Evolutionary conservation across 192 early-diverging fungal genomes (phyloP).

Genomic region (Lobosporangium transversale): DNA sequence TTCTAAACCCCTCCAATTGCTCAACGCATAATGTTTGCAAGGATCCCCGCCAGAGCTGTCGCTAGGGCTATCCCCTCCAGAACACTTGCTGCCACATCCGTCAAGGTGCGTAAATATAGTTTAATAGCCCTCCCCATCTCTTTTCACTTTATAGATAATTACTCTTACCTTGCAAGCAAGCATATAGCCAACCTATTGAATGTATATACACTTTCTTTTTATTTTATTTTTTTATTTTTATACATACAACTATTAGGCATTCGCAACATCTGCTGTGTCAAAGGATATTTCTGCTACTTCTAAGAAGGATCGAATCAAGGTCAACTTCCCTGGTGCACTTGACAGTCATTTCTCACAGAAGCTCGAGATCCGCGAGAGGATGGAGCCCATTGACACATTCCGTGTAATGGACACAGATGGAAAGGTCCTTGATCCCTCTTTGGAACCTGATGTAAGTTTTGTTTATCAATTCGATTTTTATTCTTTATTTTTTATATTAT

Average conservation of each 20-base stretch:
- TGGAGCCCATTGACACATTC: conserved; percentile 87
- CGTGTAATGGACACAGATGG: conserved; percentile 93
- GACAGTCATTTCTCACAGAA: conserved; percentile 71
- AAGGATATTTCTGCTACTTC: conserved; percentile 25
- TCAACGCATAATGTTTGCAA: conserved; percentile 35
- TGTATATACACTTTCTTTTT: neutral
- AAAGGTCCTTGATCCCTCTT: conserved; percentile 70
- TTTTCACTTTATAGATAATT: too few species aligned
- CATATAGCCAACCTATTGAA: too few species aligned
- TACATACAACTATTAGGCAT: conserved; percentile 8
- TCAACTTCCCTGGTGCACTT: conserved; percentile 72
- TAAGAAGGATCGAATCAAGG: conserved; percentile 61
- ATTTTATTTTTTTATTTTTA: neutral
- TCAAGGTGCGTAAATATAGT: conserved; percentile 21
- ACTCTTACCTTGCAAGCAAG: neutral
- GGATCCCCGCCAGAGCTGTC: conserved; percentile 35
- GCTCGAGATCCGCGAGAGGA: conserved; percentile 70
- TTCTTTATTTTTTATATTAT: neutral
- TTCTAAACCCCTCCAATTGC: neutral
- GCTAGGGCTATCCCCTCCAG: conserved; percentile 32
- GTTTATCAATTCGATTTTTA: conserved; percentile 1
- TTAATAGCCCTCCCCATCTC: neutral
- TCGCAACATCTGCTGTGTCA: conserved; percentile 32
- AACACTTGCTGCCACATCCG: conserved; percentile 18
- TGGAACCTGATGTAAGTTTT: conserved; percentile 72